These are phyloP conservation scores for Aureobasidium mangrovei DNA, from an alignment of 2,329 filamentous ascomycete genomes.

Conservation along the genomic window DNA sequence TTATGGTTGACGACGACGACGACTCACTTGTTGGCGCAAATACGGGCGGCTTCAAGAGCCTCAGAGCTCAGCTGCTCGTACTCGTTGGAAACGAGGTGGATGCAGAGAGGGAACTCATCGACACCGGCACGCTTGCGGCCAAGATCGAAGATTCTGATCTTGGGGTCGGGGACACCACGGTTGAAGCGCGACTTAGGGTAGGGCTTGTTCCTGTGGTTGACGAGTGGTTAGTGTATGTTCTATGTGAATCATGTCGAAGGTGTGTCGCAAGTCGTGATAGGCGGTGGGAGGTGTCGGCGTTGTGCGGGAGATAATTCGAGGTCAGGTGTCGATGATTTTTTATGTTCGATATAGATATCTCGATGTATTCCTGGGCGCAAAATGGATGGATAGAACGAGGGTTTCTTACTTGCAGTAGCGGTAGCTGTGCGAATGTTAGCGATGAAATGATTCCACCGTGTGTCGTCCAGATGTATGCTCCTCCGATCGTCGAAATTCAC, in stretches of 20 bases:
- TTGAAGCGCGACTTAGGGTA: slow-evolving; percentile 99
- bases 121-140: slow-evolving; percentile 83
- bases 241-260: background rate
- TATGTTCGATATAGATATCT: background rate
- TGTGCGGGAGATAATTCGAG: background rate
- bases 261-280: background rate
- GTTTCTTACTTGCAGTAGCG: slow-evolving; percentile 99
- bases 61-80: slow-evolving; percentile 99
- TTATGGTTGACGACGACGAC: background rate
- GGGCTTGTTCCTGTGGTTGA: slow-evolving; percentile 42
- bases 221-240: slow-evolving; percentile 4
- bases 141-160: slow-evolving; percentile 58
- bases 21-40: slow-evolving; percentile 92
- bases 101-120: slow-evolving; percentile 98
- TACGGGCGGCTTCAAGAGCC: slow-evolving; percentile 98
- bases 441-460: background rate
- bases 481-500: slow-evolving; percentile 6
- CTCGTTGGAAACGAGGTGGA: slow-evolving; percentile 99
- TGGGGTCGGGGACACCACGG: slow-evolving; percentile 69
- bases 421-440: slow-evolving; percentile 10
- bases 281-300: background rate
- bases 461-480: background rate
- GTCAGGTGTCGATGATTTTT: background rate
- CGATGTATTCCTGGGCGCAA: background rate
- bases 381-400: background rate